phyloP scores from a whole-genome alignment of 2,329 filamentous ascomycete species.

The Tolypocladium pustulatum region DNA sequence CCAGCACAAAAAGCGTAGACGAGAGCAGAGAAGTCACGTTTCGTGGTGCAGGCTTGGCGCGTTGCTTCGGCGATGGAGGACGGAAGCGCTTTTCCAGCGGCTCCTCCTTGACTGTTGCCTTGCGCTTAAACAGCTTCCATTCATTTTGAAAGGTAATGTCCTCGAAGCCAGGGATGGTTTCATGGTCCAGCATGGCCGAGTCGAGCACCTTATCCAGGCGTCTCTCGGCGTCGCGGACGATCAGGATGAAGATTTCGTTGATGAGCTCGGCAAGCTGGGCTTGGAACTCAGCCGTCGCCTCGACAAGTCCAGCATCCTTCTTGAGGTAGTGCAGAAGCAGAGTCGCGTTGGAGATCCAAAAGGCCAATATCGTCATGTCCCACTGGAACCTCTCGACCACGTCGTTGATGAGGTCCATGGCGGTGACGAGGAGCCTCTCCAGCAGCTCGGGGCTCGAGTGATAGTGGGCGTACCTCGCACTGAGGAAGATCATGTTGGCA shows the following conservation, averaged over 20 bases:
- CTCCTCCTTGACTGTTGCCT: conserved; percentile 81
- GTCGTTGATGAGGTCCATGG: conserved; percentile 93
- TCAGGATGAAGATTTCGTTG: conserved; percentile 96
- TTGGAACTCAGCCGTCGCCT: conserved; percentile 80
- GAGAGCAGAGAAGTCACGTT: conserved; percentile 94
- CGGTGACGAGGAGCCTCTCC: conserved; percentile 66
- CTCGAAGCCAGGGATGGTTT: conserved; percentile 95
- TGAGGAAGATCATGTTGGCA: conserved; percentile 92
- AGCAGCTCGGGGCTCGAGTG: conserved; percentile 82
- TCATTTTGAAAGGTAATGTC: conserved; percentile 96
- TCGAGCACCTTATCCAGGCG: conserved; percentile 95
- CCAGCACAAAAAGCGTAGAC: conserved; percentile 91
- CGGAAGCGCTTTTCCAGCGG: conserved; percentile 83
- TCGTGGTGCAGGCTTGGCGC: conserved; percentile 82
- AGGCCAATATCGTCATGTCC: conserved; percentile 99
- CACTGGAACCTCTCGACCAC: conserved; percentile 94
- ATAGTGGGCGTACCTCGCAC: conserved; percentile 92
- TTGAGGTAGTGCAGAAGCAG: conserved; percentile 93
- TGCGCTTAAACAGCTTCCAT: conserved; percentile 94
- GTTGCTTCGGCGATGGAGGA: conserved; percentile 84
- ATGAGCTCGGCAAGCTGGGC: conserved; percentile 87
- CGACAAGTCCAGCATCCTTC: conserved; percentile 75
- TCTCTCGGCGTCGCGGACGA: conserved; percentile 90
- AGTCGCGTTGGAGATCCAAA: conserved; percentile 97
- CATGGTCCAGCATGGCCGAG: conserved; percentile 88